phyloP scores from a whole-genome alignment of 768 basidiomycete genomes.

The Psilocybe azurescens region DNA sequence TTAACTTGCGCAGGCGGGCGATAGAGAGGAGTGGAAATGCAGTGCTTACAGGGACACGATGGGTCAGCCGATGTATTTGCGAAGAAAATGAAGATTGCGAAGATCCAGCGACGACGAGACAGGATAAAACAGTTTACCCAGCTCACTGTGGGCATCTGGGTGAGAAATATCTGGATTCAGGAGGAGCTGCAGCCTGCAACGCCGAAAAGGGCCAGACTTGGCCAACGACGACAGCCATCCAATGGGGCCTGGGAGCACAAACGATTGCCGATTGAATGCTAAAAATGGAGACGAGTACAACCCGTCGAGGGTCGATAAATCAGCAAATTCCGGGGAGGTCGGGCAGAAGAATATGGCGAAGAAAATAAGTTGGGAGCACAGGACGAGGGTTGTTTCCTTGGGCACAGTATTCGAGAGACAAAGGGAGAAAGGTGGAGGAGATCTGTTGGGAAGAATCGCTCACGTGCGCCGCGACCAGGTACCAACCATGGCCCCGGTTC shows the following conservation, averaged over 20 bases:
- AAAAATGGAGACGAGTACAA: slow-evolving; percentile 8
- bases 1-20: not conserved
- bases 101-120: slow-evolving; percentile 19
- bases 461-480: slow-evolving; percentile 39
- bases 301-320: slow-evolving; percentile 9
- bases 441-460: slow-evolving; percentile 9
- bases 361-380: not conserved
- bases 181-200: slow-evolving; percentile 3
- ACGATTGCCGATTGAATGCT: slow-evolving; percentile 10
- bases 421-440: slow-evolving; percentile 9
- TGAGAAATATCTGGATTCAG: slow-evolving; percentile 14
- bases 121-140: slow-evolving; percentile 10
- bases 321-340: not conserved
- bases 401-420: slow-evolving; percentile 16
- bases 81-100: slow-evolving; percentile 16
- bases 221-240: slow-evolving; percentile 6
- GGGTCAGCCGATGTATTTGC: slow-evolving; percentile 19
- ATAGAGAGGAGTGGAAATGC: slow-evolving; percentile 4
- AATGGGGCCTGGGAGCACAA: slow-evolving; percentile 11
- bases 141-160: not conserved
- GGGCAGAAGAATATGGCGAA: slow-evolving; percentile 8
- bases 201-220: not conserved
- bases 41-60: not conserved
- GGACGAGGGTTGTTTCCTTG: slow-evolving; percentile 18
- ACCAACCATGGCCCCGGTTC: slow-evolving; percentile 33